Evolutionary conservation across 2,329 filamentous ascomycete species (phyloP), one percentile per base, ranked within the genome.

Genomic region (Fusarium transvaalense): DNA sequence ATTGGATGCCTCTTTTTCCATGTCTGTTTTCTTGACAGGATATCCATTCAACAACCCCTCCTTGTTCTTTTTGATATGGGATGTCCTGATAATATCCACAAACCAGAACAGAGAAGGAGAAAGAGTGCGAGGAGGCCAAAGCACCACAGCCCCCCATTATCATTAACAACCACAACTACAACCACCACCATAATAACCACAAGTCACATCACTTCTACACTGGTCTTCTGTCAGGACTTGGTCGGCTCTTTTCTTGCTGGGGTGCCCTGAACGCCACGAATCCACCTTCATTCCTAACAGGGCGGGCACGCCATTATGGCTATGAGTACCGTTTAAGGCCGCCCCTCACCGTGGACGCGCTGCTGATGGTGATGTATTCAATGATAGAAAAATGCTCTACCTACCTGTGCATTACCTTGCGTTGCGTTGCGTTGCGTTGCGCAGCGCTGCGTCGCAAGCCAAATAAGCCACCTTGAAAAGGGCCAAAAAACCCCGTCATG

Each of bases 221-320:
- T 46, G n/a, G 43, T 14, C 43, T 32, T 46, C 43, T 23, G 43
- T 21, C 34, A 37, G 32, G 19, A 37, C 34, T 38, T 29, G 47
- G 47, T 17, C 47, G 47, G 17, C 23, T 50, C 47, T 50, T 35
- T 15, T 37, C 23, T 38, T 29, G 34, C 32, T 50, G 34, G 47
- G 46, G 47, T 56, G 41, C 57, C 58, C 61, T 57, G 54, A 52
- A 42, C 57, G 57, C 61, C 61, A 52, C 38, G 56, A 46, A 47
- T 62, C 58, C 61, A 64, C 58, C 51, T 58, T 61, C 58, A 61
- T 61, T 58, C 53, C 58, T 52, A 50, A 34, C 54, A 50, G 53
- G 61, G 52, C 58, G 53, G 61, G 52, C 58, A 62, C 61, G 58
- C 58, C 52, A 62, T 62, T 32, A 45, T 57, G 42, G 32, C 32